Conservation (phyloP, 106 monocot genomes). For the Phalaenopsis equestris region DNA sequence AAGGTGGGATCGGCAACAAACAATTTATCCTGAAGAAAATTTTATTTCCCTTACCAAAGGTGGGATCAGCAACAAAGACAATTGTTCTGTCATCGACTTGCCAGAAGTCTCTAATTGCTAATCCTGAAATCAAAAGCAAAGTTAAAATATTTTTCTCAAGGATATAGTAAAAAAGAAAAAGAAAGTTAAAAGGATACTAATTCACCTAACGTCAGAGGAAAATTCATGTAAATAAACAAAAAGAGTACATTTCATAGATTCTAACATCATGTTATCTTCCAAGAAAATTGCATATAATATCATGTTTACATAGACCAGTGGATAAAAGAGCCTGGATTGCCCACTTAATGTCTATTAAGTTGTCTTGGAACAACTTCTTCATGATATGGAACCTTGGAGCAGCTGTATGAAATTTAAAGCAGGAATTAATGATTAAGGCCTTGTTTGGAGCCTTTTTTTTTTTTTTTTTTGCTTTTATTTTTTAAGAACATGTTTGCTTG, state of each 20-base stretch:
- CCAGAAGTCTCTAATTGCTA: conserved; percentile 91
- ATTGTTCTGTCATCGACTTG: conserved; percentile 87
- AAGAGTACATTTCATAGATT: no score
- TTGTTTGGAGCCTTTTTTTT: no score
- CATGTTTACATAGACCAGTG: background rate
- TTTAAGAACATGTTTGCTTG: no score
- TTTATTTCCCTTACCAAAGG: conserved; percentile 53
- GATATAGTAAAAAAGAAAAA: background rate
- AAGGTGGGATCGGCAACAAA: background rate
- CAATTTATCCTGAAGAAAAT: background rate
- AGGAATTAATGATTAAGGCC: background rate
- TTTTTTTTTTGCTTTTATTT: no score
- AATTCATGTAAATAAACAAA: background rate
- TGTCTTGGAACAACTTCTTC: background rate
- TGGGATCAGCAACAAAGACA: conserved; percentile 93
- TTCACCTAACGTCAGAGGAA: background rate
- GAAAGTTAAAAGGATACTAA: background rate
- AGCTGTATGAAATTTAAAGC: background rate
- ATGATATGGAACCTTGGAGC: background rate
- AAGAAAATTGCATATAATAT: background rate
- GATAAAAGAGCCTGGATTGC: background rate
- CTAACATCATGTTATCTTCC: background rate
- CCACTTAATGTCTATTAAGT: background rate
- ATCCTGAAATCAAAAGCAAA: conserved; percentile 32
- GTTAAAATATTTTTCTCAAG: background rate